Base-by-base conservation (phyloP, 495 filamentous ascomycete species). In the Acidomyces sp. region DNA sequence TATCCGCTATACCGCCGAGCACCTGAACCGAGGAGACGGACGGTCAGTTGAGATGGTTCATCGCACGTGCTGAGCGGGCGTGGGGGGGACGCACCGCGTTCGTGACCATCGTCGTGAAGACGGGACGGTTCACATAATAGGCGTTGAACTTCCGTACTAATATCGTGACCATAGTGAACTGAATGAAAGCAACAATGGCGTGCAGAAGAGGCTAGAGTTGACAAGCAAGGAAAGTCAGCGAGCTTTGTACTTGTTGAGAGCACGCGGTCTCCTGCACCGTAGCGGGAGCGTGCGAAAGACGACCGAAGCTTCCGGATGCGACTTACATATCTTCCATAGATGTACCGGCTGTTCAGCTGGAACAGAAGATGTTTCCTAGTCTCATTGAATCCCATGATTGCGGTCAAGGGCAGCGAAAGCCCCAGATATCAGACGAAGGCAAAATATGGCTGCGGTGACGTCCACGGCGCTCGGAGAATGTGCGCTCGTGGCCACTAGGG, bases 91-190 rank as follows among this genome's bases (percentile, higher is more conserved):
- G 56, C 75, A 97, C 79, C 41, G 90, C 80, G 62, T 97, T 97
- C 51, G 85, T 88, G 46, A 95, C 81, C 90, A 96, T 97, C 59
- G 88, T 97, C 29, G 90, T 97, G 46, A 97, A 69, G 26, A 97
- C 84, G 82, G 87, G 87, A 54, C 80, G 81, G 49, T 78, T 75
- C 37, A 78, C 73, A 71, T 95, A 99, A 66, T 92, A 92, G 46
- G 74, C 69, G 62, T 93, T 93, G 67, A 93, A 99, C 51, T 86
- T 85, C 47, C 81, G 73, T 29, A 74, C 78, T 35, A 93, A 63
- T 48, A 86, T 75, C 52, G 77, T 79, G 40, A 93, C 71, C 51
- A 86, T 72, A 19, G 73, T 76, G 79, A 96, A 82, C 60, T 95
- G 81, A 61, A 93, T 71, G 13, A 93, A 59, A 59, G 95, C 80